Evolutionary conservation across 495 filamentous ascomycete species (phyloP).

Genomic region (Neurospora sp.): DNA sequence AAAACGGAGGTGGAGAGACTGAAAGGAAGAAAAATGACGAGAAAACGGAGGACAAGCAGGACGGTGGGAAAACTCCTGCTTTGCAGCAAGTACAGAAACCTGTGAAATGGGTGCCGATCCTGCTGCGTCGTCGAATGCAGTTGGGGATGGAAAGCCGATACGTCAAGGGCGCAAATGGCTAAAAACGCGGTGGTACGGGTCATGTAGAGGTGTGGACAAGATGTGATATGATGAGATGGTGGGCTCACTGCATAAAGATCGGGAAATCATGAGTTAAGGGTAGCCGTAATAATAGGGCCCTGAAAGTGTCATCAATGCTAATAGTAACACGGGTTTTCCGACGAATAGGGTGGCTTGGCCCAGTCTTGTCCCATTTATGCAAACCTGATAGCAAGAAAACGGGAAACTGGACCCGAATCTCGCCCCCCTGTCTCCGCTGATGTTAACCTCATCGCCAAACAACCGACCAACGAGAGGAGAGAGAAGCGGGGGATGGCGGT

Average conservation of each 20-base stretch:
- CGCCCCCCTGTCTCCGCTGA: not conserved
- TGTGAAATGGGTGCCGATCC: constrained; percentile 19
- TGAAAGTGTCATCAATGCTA: not conserved
- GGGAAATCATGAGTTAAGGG: not conserved
- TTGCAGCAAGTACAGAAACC: not conserved
- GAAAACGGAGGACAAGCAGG: constrained; percentile 4
- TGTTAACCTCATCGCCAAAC: not conserved
- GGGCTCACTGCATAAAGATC: not conserved
- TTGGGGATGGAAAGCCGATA: constrained; percentile 32
- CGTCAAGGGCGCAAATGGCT: constrained; percentile 19
- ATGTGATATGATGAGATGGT: not conserved
- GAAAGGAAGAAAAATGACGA: not conserved
- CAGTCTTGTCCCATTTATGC: not conserved
- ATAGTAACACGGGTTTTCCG: not conserved
- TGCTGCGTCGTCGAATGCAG: constrained; percentile 20
- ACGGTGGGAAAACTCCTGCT: not conserved
- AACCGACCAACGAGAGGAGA: not conserved
- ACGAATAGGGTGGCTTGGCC: not conserved
- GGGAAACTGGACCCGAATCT: not conserved
- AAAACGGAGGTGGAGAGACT: constrained; percentile 9
- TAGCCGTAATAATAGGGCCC: not conserved
- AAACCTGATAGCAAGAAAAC: not conserved
- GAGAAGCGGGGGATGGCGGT: not conserved
- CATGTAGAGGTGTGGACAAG: not conserved
- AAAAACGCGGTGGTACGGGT: not conserved